A percentile compares a stretch with the other conserved stretches of the same genome.
Evolutionary conservation across 257 asterid species (phyloP).

Genomic region (Solanum lycopersicoides): DNA sequence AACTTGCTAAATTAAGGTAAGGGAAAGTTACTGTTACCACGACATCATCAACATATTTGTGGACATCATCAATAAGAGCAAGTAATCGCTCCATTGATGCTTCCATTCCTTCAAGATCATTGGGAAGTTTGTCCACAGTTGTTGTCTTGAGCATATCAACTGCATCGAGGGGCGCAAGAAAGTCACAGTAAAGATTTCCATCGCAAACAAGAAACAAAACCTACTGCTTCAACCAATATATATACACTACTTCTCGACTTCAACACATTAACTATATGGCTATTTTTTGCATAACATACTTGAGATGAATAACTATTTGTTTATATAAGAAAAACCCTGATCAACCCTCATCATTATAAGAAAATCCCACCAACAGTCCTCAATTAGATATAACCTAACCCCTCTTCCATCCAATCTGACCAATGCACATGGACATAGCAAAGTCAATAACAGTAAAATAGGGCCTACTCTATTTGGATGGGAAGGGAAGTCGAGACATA

Average conservation of each 20-base stretch:
- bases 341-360: background rate
- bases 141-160: conserved; percentile 84
- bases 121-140: conserved; percentile 77
- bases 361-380: background rate
- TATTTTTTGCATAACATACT: background rate
- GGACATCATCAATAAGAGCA: conserved; percentile 67
- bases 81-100: conserved; percentile 80
- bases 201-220: background rate
- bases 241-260: background rate
- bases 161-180: conserved; percentile 12
- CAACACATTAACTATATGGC: background rate
- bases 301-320: background rate
- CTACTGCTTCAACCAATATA: background rate
- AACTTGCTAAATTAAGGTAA: background rate
- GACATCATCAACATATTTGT: conserved; percentile 85
- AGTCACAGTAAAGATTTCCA: background rate
- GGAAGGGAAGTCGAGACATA: conserved; percentile 35
- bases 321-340: background rate
- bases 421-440: conserved; percentile 25
- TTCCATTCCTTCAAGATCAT: conserved; percentile 96
- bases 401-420: background rate
- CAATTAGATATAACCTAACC: background rate
- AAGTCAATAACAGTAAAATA: conserved; percentile 48
- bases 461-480: conserved; percentile 22
- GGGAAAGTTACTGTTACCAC: conserved; percentile 50